These are phyloP conservation scores for Endocladia muricata DNA, from an alignment of 31 red algal species.

Conservation along the genomic window DNA sequence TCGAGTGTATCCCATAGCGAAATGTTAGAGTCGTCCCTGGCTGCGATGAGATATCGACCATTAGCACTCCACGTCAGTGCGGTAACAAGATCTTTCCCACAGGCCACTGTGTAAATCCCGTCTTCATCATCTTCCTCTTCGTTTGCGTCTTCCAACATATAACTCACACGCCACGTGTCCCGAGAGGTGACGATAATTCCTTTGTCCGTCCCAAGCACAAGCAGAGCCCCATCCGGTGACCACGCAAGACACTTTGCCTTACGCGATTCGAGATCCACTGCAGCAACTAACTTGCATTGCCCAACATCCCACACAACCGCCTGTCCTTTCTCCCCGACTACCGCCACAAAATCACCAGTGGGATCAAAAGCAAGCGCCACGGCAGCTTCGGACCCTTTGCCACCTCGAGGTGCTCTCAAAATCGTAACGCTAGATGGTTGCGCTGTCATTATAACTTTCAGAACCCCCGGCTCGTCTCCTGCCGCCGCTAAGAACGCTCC, in stretches of 20 bases:
- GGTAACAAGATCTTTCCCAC: slow-evolving; percentile 16
- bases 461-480: slow-evolving; percentile 77
- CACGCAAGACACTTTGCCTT: slow-evolving; percentile 56
- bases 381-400: slow-evolving; percentile 37
- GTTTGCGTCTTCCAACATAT: slow-evolving; percentile 46
- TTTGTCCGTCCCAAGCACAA: slow-evolving; percentile 60
- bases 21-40: slow-evolving; percentile 21
- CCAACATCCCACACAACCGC: slow-evolving; percentile 72
- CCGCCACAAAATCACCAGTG: slow-evolving; percentile 59
- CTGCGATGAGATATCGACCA: slow-evolving; percentile 52
- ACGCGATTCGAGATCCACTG: slow-evolving; percentile 33
- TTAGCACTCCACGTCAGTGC: slow-evolving; percentile 58
- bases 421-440: slow-evolving; percentile 56
- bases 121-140: slow-evolving; percentile 53
- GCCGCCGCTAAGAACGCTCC: slow-evolving; percentile 63
- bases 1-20: slow-evolving; percentile 50
- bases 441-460: slow-evolving; percentile 76
- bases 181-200: slow-evolving; percentile 53
- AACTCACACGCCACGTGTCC: slow-evolving; percentile 24
- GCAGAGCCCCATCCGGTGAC: slow-evolving; percentile 44
- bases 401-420: slow-evolving; percentile 25
- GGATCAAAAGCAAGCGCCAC: slow-evolving; percentile 70
- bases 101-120: background rate
- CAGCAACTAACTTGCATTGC: slow-evolving; percentile 18
- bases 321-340: slow-evolving; percentile 48